Base-by-base conservation (phyloP, 2,329 filamentous ascomycete species). In the Cladophialophora chaetospira region DNA sequence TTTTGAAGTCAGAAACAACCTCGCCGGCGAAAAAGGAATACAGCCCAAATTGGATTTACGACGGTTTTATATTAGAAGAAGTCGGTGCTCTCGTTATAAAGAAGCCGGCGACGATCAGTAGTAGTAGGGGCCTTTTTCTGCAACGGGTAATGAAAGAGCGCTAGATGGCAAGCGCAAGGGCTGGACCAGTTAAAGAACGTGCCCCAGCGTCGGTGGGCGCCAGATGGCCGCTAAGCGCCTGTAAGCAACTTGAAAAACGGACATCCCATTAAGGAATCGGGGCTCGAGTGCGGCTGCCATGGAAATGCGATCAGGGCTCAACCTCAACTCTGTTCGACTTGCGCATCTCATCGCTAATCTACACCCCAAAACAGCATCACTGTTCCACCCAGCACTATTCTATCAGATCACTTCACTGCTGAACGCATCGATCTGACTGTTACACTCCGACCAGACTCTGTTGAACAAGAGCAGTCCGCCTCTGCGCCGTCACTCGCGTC, bases 211-310 rank as follows among this genome's bases (percentile, higher is more conserved):
- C 26, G 42, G 42, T 28, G 26, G 21, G 23, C 42, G 42, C 42
- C 42, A 15, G 25, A n/a, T 25, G 36, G 35, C 36, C 25, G 48
- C 26, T 28, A 29, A 36, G 48, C 48, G 48, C 48, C 38, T 43
- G 17, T 33, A 51, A 51, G 48, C 48, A 38, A 43, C 25, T n/a
- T n/a, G n/a, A 43, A 28, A 21, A 43, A 51, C 15, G 36, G 48
- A 19, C 25, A 40, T 31, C 28, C 35, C n/a, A 51, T 43, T 28
- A 23, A 23, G 42, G 23, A 44, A 44, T 23, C 19, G 42, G 42
- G 19, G 8, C 29, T 33, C 13, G 8, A 33, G 13, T 5, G 44
- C 44, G n/a, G 26, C 26, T 33, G 44, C 44, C 44, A 17, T 47
- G 44, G 26, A 47, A 47, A 47, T 28, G 25, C 23, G 33, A 23